Evolutionary conservation across 108 stramenopile species (phyloP), one percentile per base, ranked within the genome.

Genomic region (Pseudonitzschia pungens): DNA sequence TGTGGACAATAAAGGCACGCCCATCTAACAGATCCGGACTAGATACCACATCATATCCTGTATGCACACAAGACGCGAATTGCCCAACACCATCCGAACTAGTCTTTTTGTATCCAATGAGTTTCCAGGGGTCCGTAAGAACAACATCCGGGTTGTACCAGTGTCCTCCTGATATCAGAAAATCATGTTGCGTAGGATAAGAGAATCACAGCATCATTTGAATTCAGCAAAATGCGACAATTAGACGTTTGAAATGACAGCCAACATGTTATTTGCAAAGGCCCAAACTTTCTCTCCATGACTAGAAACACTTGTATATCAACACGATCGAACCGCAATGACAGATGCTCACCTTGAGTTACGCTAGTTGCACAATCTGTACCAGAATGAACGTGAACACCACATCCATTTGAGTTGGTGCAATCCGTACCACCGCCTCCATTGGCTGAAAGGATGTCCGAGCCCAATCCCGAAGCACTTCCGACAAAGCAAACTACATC

Each of bases 311-410:
- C n/a, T n/a, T n/a, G n/a, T n/a, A n/a, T n/a, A n/a, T n/a, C n/a
- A n/a, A n/a, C n/a, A n/a, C n/a, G n/a, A n/a, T n/a, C n/a, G n/a
- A n/a, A n/a, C n/a, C n/a, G n/a, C 28, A 36, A 36, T 36, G 6
- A 36, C 2, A 2, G 36, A 36, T 69, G 50, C 50, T 71, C 68
- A 45, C 73, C 73, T 43, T 71, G 70, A 14, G 54, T 62, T 28
- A 43, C 67, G 31, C 31, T 48, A 40, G 58, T 53, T 27, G 55
- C 77, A 48, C 77, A 78, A 8, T 29, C 58, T 12, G 40, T 74
- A 26, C 77, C 77, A 26, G 66, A 33, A 59, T 77, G 76, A 29
- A 81, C 65, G 63, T 81, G 80, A 20, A 81, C 71, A 40, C 80
- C 76, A 53, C 80, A 81, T 4, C 55, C 65, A 27, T 68, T 59